Percentiles rank a stretch among this genome's conserved stretches.
These are phyloP conservation scores for Sordariomycetes sp. DNA, from an alignment of 2,329 filamentous ascomycete genomes.

Conservation along the genomic window DNA sequence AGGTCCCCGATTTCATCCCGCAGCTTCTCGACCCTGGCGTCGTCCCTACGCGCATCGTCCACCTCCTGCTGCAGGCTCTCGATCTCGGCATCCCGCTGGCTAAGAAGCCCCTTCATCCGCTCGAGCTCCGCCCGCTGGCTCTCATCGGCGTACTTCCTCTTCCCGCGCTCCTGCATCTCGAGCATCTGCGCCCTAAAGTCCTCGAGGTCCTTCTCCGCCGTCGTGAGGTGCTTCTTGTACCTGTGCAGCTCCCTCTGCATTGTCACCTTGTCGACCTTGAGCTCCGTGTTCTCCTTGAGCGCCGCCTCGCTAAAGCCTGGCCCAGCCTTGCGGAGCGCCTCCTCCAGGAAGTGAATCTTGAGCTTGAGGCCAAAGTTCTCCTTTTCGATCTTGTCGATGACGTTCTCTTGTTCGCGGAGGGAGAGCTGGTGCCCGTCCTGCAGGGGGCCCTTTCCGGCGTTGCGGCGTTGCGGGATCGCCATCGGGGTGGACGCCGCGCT, in stretches of 20 bases:
- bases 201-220: slow-evolving; percentile 79
- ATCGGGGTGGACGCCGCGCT: slow-evolving; percentile 77
- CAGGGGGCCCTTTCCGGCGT: slow-evolving; percentile 52
- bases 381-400: slow-evolving; percentile 93
- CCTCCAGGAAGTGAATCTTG: slow-evolving; percentile 93
- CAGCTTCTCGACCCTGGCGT: slow-evolving; percentile 50
- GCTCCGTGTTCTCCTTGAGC: slow-evolving; percentile 86
- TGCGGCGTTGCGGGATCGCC: slow-evolving; percentile 50
- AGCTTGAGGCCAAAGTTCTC: slow-evolving; percentile 96
- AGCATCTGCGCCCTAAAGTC: slow-evolving; percentile 68
- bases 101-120: slow-evolving; percentile 39
- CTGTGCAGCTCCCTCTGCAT: slow-evolving; percentile 78
- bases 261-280: slow-evolving; percentile 85
- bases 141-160: slow-evolving; percentile 61
- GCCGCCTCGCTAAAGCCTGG: slow-evolving; percentile 83
- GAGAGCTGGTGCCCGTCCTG: slow-evolving; percentile 86
- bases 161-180: slow-evolving; percentile 71
- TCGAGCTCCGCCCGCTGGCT: slow-evolving; percentile 49
- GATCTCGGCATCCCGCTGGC: slow-evolving; percentile 46
- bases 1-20: slow-evolving; percentile 64
- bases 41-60: slow-evolving; percentile 39
- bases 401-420: slow-evolving; percentile 84
- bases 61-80: slow-evolving; percentile 47
- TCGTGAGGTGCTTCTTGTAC: slow-evolving; percentile 71
- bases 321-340: slow-evolving; percentile 74